These are phyloP conservation scores for Aeschynomene evenia DNA, from an alignment of 306 rosid species.

Conservation along the genomic window DNA sequence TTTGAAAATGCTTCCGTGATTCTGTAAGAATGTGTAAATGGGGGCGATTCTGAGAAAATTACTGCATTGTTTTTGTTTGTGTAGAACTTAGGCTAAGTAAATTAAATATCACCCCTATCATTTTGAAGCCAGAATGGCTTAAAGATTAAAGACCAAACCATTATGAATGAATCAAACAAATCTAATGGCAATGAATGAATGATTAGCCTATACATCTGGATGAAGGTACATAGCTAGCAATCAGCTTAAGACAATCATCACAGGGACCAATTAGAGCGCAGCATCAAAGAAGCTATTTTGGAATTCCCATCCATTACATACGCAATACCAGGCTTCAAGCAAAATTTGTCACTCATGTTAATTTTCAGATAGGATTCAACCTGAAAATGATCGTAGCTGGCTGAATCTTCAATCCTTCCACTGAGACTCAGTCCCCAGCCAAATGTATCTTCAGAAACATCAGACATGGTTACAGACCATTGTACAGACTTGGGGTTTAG, in stretches of 20 bases:
- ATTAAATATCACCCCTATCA: not conserved
- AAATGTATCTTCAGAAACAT: conserved; percentile 66
- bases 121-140: not conserved
- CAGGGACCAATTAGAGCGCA: conserved; percentile 74
- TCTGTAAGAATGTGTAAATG: not conserved
- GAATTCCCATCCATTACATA: conserved; percentile 55
- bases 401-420: conserved; percentile 51
- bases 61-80: not conserved
- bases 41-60: not conserved
- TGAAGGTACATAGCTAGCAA: not conserved
- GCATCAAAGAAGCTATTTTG: conserved; percentile 55
- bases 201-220: conserved; percentile 19
- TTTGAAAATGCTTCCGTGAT: not conserved
- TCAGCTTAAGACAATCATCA: conserved; percentile 30
- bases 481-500: conserved; percentile 45
- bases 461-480: conserved; percentile 66
- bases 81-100: not conserved
- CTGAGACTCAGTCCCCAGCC: conserved; percentile 82
- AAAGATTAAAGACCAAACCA: not conserved
- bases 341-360: conserved; percentile 54
- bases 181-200: conserved; percentile 23
- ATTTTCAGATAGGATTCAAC: conserved; percentile 72
- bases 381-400: conserved; percentile 53
- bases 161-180: not conserved
- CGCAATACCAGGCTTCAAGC: conserved; percentile 79